These are phyloP conservation scores for Wallacemonas sp. DNA, from an alignment of 208 protist genomes.

Conservation along the genomic window DNA sequence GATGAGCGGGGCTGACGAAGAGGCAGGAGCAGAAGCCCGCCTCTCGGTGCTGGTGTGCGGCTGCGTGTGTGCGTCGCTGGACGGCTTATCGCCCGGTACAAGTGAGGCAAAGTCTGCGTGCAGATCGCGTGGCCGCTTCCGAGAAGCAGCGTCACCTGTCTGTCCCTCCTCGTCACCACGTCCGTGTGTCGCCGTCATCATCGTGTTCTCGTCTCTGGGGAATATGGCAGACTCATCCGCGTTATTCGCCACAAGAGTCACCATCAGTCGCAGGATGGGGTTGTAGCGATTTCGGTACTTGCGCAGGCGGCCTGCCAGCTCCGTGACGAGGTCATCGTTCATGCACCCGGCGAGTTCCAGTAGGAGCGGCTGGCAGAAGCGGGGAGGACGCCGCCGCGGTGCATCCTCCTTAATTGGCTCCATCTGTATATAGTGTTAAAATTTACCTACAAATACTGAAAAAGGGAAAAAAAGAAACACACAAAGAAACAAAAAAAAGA, in stretches of 20 bases:
- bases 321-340: constrained; percentile 34
- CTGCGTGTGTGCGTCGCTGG: background rate
- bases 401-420: background rate
- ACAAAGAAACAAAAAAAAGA: background rate
- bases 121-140: too few relatives aligned
- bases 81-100: too few relatives aligned
- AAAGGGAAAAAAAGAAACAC: background rate
- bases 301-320: constrained; percentile 41
- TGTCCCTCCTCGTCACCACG: too few relatives aligned
- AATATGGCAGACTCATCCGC: constrained; percentile 45
- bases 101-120: too few relatives aligned
- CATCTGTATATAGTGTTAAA: background rate
- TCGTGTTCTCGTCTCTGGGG: constrained; percentile 13
- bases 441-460: too few relatives aligned
- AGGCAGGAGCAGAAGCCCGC: too few relatives aligned
- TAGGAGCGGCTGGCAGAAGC: constrained; percentile 21
- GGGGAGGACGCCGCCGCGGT: background rate
- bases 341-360: constrained; percentile 62
- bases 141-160: too few relatives aligned
- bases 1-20: constrained; percentile 14
- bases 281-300: constrained; percentile 65
- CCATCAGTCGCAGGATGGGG: constrained; percentile 55
- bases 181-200: too few relatives aligned
- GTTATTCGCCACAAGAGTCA: constrained; percentile 39
- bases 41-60: too few relatives aligned